phyloP scores from a whole-genome alignment of 75 land plant genomes.

The Adiantum capillusveneris region DNA sequence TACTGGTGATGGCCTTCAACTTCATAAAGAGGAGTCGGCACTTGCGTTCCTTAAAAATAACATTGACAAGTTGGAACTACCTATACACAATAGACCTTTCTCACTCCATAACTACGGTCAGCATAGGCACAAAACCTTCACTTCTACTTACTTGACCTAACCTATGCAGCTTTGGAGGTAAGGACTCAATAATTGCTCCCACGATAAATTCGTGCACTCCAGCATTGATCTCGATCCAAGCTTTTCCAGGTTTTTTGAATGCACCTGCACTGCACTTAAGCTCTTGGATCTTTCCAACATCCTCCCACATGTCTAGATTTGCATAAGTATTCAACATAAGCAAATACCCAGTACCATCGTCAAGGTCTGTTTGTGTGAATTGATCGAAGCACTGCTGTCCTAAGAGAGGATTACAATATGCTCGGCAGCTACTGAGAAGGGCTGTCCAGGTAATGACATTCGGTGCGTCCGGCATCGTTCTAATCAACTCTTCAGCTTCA shows the following conservation, averaged over 20 bases:
- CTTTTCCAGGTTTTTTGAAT: slow-evolving; percentile 14
- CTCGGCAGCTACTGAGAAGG: slow-evolving; percentile 13
- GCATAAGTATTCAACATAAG: slow-evolving; percentile 14
- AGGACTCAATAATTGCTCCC: slow-evolving; percentile 7
- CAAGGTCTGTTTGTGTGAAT: too few relatives aligned
- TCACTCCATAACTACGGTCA: too few relatives aligned
- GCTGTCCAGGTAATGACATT: slow-evolving; percentile 20
- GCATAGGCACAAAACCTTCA: too few relatives aligned
- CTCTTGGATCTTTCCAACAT: slow-evolving; percentile 4
- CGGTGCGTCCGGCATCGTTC: slow-evolving; percentile 17
- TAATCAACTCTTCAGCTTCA: slow-evolving; percentile 16
- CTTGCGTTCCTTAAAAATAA: too few relatives aligned
- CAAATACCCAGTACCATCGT: slow-evolving; percentile 9
- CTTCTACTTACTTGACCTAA: too few relatives aligned
- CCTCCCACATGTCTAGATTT: slow-evolving; percentile 7
- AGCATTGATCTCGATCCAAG: slow-evolving; percentile 24
- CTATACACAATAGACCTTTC: too few relatives aligned
- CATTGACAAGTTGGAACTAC: too few relatives aligned
- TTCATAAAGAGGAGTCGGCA: too few relatives aligned
- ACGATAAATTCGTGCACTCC: slow-evolving; percentile 17
- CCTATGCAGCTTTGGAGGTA: too few relatives aligned
- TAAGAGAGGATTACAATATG: slow-evolving; percentile 2
- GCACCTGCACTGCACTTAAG: neutral
- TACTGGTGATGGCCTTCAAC: too few relatives aligned
- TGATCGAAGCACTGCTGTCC: slow-evolving; percentile 1